Evolutionary conservation across 2,329 filamentous ascomycete genomes (phyloP).

Genomic region (Pestalotiopsis sp.): DNA sequence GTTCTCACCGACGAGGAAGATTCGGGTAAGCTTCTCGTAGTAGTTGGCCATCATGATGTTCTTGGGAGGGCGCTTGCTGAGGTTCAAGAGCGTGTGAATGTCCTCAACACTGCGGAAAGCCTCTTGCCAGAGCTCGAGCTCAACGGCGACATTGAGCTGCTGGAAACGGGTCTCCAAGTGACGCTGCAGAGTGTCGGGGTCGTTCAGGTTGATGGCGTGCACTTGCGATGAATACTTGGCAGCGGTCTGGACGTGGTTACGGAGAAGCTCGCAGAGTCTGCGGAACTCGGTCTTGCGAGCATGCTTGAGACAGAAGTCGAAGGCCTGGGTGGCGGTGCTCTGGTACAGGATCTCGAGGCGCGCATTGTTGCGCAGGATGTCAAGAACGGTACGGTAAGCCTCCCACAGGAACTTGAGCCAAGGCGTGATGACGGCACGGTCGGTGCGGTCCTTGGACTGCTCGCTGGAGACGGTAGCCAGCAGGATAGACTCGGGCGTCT

Average conservation of each 20-base stretch:
- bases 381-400: constrained; percentile 96
- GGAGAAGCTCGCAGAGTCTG: constrained; percentile 93
- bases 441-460: constrained; percentile 94
- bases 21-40: constrained; percentile 98
- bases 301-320: constrained; percentile 98
- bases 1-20: constrained; percentile 99
- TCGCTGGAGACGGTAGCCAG: constrained; percentile 97
- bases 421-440: constrained; percentile 95
- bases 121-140: constrained; percentile 98
- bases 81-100: constrained; percentile 93
- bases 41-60: constrained; percentile 99
- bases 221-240: constrained; percentile 99
- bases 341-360: constrained; percentile 97
- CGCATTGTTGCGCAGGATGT: constrained; percentile 99
- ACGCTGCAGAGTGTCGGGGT: constrained; percentile 94
- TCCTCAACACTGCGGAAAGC: constrained; percentile 99
- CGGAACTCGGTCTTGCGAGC: constrained; percentile 99
- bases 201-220: constrained; percentile 98
- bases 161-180: constrained; percentile 98
- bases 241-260: constrained; percentile 98
- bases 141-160: constrained; percentile 96
- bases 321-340: constrained; percentile 95
- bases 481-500: constrained; percentile 97
- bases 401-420: constrained; percentile 99
- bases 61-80: constrained; percentile 98